These are phyloP conservation scores for Podochytrium sp. DNA, from an alignment of 192 early-diverging fungal genomes.

Conservation along the genomic window DNA sequence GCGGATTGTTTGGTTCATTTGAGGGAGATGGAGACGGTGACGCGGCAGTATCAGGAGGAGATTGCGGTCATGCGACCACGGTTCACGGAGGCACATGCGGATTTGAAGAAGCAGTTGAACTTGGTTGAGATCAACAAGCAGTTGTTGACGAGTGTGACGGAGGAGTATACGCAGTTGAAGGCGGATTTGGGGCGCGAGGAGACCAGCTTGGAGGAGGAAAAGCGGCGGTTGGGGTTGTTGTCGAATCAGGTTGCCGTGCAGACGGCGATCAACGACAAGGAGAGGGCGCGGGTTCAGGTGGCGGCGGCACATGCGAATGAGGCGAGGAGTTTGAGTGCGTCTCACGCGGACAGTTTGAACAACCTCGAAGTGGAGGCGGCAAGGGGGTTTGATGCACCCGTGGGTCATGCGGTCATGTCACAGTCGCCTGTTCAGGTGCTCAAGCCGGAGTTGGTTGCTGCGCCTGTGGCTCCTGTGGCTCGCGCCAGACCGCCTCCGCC, in stretches of 20 bases:
- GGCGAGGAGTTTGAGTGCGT: neutral
- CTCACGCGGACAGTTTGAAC: neutral
- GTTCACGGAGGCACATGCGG: constrained; percentile 58
- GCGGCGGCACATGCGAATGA: constrained; percentile 2
- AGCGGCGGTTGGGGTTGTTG: constrained; percentile 6
- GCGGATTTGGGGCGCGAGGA: constrained; percentile 43
- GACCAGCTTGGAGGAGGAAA: constrained; percentile 24
- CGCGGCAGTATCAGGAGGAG: constrained; percentile 62
- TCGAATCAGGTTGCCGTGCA: constrained; percentile 26
- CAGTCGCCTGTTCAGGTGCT: too few species aligned
- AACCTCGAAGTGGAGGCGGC: neutral
- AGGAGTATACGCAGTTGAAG: constrained; percentile 65
- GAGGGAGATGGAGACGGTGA: constrained; percentile 47
- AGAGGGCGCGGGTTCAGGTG: neutral
- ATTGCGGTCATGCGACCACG: constrained; percentile 50
- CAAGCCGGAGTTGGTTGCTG: too few species aligned
- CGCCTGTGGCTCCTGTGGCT: neutral
- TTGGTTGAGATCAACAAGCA: constrained; percentile 69
- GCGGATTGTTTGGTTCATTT: constrained; percentile 51
- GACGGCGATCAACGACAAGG: constrained; percentile 15
- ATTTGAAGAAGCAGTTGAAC: constrained; percentile 64
- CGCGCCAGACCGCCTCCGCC: constrained; percentile 27
- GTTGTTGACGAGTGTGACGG: constrained; percentile 60
- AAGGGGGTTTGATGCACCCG: neutral
- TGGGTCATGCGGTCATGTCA: too few species aligned